phyloP scores from a whole-genome alignment of 768 basidiomycete species.

The Tricholoma matsutake region DNA sequence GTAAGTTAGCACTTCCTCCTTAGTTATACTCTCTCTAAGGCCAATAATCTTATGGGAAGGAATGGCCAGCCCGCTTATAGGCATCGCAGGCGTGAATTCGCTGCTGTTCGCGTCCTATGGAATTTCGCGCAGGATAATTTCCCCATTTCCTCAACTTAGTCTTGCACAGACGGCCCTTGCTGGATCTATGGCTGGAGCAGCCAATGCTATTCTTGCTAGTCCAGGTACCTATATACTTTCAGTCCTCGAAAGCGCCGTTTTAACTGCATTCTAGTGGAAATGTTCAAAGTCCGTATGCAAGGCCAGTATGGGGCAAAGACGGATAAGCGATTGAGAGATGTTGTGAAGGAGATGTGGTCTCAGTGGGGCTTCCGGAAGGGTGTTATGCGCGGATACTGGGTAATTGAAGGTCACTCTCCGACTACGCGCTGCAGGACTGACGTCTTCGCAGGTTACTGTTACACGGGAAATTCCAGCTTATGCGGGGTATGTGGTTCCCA shows the following conservation, averaged over 20 bases:
- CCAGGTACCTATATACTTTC: constrained; percentile 51
- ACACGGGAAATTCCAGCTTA: constrained; percentile 95
- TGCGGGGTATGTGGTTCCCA: constrained; percentile 60
- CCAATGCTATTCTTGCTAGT: constrained; percentile 86
- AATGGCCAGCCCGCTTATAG: constrained; percentile 87
- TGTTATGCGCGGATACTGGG: constrained; percentile 98
- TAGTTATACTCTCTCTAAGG: neutral
- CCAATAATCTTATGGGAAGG: constrained; percentile 39
- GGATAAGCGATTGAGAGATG: constrained; percentile 72
- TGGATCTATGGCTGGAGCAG: constrained; percentile 90
- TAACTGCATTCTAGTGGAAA: constrained; percentile 60
- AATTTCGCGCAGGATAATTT: constrained; percentile 75
- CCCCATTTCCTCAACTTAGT: constrained; percentile 83
- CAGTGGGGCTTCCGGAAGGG: constrained; percentile 86
- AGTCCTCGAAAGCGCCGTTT: neutral
- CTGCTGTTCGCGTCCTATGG: constrained; percentile 91
- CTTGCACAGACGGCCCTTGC: constrained; percentile 79
- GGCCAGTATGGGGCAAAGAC: constrained; percentile 83
- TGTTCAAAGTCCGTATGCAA: constrained; percentile 99
- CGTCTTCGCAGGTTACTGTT: constrained; percentile 66
- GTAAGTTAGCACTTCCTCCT: constrained; percentile 33
- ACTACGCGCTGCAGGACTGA: neutral
- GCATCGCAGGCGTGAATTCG: constrained; percentile 95
- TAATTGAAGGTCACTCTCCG: constrained; percentile 28
- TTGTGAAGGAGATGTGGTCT: constrained; percentile 81